Evolutionary conservation across 139 green algal species (phyloP).

Genomic region (Gonium pectorale): DNA sequence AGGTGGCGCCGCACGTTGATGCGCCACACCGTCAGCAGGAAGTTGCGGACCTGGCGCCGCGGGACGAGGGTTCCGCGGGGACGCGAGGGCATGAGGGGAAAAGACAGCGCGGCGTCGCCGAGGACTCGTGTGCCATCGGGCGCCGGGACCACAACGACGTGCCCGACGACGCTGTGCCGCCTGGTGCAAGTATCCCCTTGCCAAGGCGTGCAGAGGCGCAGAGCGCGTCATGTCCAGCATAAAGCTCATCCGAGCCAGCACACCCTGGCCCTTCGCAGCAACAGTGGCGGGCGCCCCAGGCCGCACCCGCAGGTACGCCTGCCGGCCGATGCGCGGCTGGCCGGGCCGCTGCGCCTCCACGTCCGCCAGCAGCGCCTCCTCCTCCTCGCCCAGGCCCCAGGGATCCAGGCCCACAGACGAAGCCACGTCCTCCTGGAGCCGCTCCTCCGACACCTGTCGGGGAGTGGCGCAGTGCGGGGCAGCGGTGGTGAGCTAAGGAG

Average conservation of each 20-base stretch:
- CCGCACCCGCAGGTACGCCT: constrained; percentile 41
- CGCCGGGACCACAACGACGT: too few relatives aligned
- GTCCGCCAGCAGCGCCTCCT: constrained; percentile 40
- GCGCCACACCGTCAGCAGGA: constrained; percentile 69
- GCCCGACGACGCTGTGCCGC: too few relatives aligned
- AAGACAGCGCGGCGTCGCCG: too few relatives aligned
- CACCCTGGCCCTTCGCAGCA: too few relatives aligned
- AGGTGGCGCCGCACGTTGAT: constrained; percentile 66
- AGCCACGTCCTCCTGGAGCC: constrained; percentile 38
- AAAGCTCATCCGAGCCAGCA: too few relatives aligned
- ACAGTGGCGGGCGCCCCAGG: too few relatives aligned
- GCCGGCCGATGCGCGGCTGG: background rate
- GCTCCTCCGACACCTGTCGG: constrained; percentile 38
- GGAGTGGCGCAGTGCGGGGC: background rate
- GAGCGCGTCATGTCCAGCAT: too few relatives aligned
- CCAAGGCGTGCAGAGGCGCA: too few relatives aligned
- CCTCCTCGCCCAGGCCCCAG: constrained; percentile 29
- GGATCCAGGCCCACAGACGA: constrained; percentile 30
- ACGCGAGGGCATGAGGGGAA: too few relatives aligned
- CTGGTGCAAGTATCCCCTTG: too few relatives aligned
- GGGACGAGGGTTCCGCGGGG: too few relatives aligned
- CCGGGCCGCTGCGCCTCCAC: constrained; percentile 39
- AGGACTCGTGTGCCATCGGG: too few relatives aligned
- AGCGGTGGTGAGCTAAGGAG: background rate
- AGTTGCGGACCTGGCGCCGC: constrained; percentile 77